phyloP scores from a whole-genome alignment of 257 asterid species.

The Solanum megistacrolobum region DNA sequence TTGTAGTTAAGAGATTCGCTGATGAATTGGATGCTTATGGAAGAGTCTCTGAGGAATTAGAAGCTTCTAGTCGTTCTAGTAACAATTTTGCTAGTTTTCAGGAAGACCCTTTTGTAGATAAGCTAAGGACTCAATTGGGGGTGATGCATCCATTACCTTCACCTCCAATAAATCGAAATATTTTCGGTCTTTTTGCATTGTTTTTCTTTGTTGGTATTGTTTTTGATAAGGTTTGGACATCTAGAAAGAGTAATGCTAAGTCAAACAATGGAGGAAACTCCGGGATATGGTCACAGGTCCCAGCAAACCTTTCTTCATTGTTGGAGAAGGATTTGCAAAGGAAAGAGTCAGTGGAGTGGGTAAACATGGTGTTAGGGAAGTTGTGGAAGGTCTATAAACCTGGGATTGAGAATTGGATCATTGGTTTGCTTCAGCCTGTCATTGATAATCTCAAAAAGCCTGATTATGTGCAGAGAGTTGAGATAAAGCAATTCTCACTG shows the following conservation, averaged over 20 bases:
- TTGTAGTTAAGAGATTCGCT: slow-evolving; percentile 54
- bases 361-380: slow-evolving; percentile 83
- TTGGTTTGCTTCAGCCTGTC: slow-evolving; percentile 79
- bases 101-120: slow-evolving; percentile 88
- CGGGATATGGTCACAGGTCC: slow-evolving; percentile 50
- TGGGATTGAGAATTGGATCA: slow-evolving; percentile 75
- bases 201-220: slow-evolving; percentile 90
- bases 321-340: slow-evolving; percentile 82
- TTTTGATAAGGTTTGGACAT: slow-evolving; percentile 81
- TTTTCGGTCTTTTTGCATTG: slow-evolving; percentile 62
- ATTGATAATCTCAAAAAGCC: slow-evolving; percentile 78
- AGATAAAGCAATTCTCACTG: slow-evolving; percentile 70
- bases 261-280: slow-evolving; percentile 14
- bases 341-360: slow-evolving; percentile 91
- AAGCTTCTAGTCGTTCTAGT: not conserved
- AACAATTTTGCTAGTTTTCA: slow-evolving; percentile 54
- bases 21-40: slow-evolving; percentile 20
- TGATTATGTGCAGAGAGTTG: slow-evolving; percentile 77
- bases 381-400: slow-evolving; percentile 76
- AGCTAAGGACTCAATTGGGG: slow-evolving; percentile 86
- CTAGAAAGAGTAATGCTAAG: slow-evolving; percentile 35
- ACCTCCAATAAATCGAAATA: slow-evolving; percentile 51
- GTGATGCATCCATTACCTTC: slow-evolving; percentile 87
- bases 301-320: slow-evolving; percentile 41
- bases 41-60: slow-evolving; percentile 20